Conservation (phyloP, 768 basidiomycete species). For the Lentinula lateritia region DNA sequence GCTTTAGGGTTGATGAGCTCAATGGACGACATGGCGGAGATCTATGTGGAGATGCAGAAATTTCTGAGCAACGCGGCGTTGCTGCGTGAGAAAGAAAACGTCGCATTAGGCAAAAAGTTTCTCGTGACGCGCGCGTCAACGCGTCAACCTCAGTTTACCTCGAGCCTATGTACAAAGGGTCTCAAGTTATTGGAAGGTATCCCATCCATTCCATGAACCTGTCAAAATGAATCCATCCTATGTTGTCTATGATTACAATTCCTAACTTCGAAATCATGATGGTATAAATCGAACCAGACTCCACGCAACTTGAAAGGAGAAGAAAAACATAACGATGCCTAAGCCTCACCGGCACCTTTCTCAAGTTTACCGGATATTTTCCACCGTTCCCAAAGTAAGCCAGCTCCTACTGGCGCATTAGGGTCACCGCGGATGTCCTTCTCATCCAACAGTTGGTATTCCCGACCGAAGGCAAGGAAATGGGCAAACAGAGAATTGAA, state of each 20-base stretch:
- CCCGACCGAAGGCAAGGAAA: constrained; percentile 88
- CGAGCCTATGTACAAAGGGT: no score
- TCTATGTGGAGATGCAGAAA: neutral
- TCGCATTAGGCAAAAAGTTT: neutral
- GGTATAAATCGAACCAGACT: neutral
- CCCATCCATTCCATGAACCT: no score
- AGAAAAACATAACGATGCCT: neutral
- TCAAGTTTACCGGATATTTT: constrained; percentile 67
- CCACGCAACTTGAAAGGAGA: neutral
- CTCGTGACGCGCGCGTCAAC: neutral
- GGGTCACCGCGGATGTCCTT: constrained; percentile 79
- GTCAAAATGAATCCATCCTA: neutral
- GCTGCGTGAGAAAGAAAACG: neutral
- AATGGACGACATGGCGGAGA: constrained; percentile 30
- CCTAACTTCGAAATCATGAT: neutral
- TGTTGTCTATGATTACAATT: neutral
- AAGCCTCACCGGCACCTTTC: neutral
- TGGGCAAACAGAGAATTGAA: constrained; percentile 98
- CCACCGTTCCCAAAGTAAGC: constrained; percentile 85
- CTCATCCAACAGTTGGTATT: constrained; percentile 87
- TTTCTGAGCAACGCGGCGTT: neutral
- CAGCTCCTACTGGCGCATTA: constrained; percentile 61
- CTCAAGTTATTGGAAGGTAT: no score
- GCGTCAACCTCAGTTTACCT: no score
- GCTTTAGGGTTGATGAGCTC: constrained; percentile 97